Base-by-base conservation (phyloP, 2,329 filamentous ascomycete genomes). In the Capronia americana region DNA sequence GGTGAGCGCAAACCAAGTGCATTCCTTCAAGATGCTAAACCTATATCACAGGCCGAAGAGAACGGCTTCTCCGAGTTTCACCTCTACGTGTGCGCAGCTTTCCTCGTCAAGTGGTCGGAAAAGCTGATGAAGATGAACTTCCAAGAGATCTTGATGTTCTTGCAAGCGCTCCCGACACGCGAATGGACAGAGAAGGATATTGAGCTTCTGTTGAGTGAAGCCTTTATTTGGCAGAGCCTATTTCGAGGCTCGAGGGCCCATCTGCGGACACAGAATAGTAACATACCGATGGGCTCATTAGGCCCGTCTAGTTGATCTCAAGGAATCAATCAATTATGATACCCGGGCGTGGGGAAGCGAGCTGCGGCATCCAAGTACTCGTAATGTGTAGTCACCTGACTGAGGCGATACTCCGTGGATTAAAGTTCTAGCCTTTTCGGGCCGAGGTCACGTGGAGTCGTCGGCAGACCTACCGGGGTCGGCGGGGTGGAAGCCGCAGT, bases 41-140 rank as follows among this genome's bases (percentile, higher is more conserved):
- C 20, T 4, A 44, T 20, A n/a, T 26, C 32, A 66, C 72, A 98
- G 94, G 93, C 95, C 57, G 96, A 99, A 84, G 95, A 98, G 75
- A 93, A 97, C 81, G 96, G 95, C 57, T 99, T 99, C 80, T 97
- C 94, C 3, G 92, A 96, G 75, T 99, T 99, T 77, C 95, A 99
- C 77, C 87, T 99, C 66, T 99, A 99, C 77, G 95, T 99, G 46
- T 99, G 96, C 78, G 95, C 95, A 26, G 95, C 95, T 4, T 98
- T 99, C 77, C 84, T 99, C 28, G 95, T 98, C 61, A 99, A 99
- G 79, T 99, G 96, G 96, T 96, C 94, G 6, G 90, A 95, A 72
- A 92, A 96, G 77, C 85, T 99, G 54, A 86, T 94, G 68, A 95
- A 93, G 78, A 98, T 98, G 94, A 95, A 99, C 77, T 66, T 69